A percentile compares a stretch with the other conserved stretches of the same genome.
phyloP scores from a whole-genome alignment of 306 rosid species.

The Acmispon strigosus region DNA sequence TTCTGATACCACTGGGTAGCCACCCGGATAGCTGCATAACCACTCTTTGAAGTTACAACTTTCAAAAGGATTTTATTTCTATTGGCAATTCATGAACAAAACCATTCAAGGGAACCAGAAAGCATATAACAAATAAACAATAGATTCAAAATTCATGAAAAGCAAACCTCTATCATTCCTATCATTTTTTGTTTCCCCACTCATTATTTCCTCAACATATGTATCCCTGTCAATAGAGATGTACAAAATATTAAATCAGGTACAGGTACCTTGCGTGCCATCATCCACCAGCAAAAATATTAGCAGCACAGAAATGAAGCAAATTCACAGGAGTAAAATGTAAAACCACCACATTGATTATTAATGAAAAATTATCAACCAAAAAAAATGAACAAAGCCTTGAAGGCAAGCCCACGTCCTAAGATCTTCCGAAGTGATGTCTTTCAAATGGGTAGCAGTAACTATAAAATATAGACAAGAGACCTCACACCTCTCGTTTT shows the following conservation, averaged over 20 bases:
- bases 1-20: slow-evolving; percentile 96
- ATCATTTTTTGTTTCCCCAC: slow-evolving; percentile 87
- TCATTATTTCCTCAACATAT: slow-evolving; percentile 76
- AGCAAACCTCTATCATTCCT: slow-evolving; percentile 95
- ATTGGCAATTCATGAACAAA: not conserved
- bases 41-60: slow-evolving; percentile 26
- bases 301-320: not conserved
- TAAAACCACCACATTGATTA: too few relatives aligned
- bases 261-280: not conserved
- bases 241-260: not conserved
- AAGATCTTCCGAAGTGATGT: not conserved
- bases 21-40: slow-evolving; percentile 78
- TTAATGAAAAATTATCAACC: too few relatives aligned
- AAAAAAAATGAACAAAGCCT: not conserved
- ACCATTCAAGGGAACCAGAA: not conserved
- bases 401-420: not conserved
- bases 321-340: not conserved
- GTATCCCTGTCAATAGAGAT: slow-evolving; percentile 61
- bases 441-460: not conserved
- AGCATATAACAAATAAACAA: not conserved
- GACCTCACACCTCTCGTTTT: not conserved
- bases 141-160: slow-evolving; percentile 12
- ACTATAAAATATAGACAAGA: not conserved
- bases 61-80: not conserved
- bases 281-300: not conserved